Evolutionary conservation across 2,329 filamentous ascomycete species (phyloP).

Genomic region (Escovopsis sp.): DNA sequence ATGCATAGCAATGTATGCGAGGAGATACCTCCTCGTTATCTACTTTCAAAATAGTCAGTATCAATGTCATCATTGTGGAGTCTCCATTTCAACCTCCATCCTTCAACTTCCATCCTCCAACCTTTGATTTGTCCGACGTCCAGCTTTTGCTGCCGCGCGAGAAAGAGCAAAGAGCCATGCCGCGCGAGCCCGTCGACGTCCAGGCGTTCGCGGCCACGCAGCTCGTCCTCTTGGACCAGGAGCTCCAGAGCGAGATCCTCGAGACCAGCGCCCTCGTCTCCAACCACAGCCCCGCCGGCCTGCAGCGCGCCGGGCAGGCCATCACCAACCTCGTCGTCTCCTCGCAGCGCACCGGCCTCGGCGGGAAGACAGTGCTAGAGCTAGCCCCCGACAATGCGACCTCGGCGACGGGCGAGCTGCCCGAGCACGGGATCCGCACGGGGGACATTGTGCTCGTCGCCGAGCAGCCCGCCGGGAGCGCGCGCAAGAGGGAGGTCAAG

Average conservation of each 20-base stretch:
- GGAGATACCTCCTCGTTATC: too few species aligned
- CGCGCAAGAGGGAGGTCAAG: slow-evolving; percentile 57
- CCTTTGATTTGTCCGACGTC: not conserved
- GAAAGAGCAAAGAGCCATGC: slow-evolving; percentile 14
- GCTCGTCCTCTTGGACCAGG: slow-evolving; percentile 52
- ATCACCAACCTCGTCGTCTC: slow-evolving; percentile 60
- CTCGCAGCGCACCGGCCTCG: slow-evolving; percentile 73
- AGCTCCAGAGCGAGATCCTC: slow-evolving; percentile 57
- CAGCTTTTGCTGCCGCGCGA: not conserved
- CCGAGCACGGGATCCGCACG: slow-evolving; percentile 59
- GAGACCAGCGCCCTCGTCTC: slow-evolving; percentile 55
- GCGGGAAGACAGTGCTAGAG: slow-evolving; percentile 81
- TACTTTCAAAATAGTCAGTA: too few species aligned
- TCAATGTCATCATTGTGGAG: too few species aligned
- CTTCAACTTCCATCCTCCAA: not conserved
- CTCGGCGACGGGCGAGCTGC: slow-evolving; percentile 37
- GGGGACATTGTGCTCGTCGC: slow-evolving; percentile 67
- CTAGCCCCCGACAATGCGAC: slow-evolving; percentile 60
- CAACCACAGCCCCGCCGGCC: slow-evolving; percentile 49
- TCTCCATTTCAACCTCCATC: too few species aligned
- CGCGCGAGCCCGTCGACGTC: slow-evolving; percentile 39
- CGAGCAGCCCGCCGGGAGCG: slow-evolving; percentile 58
- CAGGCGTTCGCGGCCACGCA: slow-evolving; percentile 56
- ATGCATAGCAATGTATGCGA: too few species aligned
- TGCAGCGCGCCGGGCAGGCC: slow-evolving; percentile 66